Evolutionary conservation across 495 filamentous ascomycete species (phyloP), one percentile per base, ranked within the genome.

Genomic region (Platismatia glauca): DNA sequence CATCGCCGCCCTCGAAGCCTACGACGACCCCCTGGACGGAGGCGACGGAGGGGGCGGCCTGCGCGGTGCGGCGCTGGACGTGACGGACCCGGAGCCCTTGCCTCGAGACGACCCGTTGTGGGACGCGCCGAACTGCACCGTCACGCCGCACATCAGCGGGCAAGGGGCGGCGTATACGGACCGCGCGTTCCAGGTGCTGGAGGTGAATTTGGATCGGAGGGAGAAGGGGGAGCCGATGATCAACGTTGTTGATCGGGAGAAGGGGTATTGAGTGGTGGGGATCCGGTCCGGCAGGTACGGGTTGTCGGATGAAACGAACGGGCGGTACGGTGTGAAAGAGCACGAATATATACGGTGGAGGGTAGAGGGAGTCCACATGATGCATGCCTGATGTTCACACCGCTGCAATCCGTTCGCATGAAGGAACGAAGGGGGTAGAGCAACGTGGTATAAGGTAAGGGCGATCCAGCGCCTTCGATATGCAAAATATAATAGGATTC

Each of bases 1-100:
- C 34, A 75, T 93, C 16, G 75, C 73, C 0, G 84, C 89, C 5
- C 72, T 90, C 16, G 77, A 86, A 61, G 64, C 63, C 15, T 69
- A 58, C 31, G 53, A 70, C 67, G 44, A 69, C 37, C 64, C 65
- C 1, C 7, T 65, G 4, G 29, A 58, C 16, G 61, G 50, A 2
- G 60, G 63, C 24, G 65, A 62, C 34, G 71, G 67, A 37, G 70
- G 74, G 8, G 80, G 73, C 2, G 78, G 76, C 22, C 73, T 96
- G 55, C 77, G 83, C 34, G 90, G 89, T 27, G 83, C 90, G 13
- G 89, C 89, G 52, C 71, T 95, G 46, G 91, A 96, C 74, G 91
- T 95, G 0, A 89, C 90, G 41, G 90, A 94, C 60, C 89, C 89
- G 1, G 91, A 96, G 68, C 91, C 91, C 0, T 69, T 96, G 66